Conservation (phyloP, 257 asterid genomes). For the Ocimum tenuiflorum region DNA sequence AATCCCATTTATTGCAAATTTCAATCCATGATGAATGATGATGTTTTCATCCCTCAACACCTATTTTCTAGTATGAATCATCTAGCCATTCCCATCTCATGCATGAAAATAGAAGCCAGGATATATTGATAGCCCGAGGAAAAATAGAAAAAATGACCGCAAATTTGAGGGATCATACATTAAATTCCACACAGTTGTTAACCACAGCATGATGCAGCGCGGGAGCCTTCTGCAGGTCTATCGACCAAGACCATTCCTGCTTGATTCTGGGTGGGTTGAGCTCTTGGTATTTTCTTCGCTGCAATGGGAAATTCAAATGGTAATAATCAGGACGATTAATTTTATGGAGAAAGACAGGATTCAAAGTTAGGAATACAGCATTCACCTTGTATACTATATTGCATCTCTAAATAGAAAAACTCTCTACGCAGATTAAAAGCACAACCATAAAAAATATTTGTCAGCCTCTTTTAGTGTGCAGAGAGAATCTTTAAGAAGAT, state of each 20-base stretch:
- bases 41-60: no score
- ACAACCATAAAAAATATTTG: neutral
- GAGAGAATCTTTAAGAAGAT: neutral
- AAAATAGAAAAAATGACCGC: neutral
- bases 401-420: no score
- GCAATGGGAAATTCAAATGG: constrained; percentile 13
- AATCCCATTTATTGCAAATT: no score
- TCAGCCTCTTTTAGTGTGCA: neutral
- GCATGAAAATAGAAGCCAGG: neutral
- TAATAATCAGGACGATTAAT: neutral
- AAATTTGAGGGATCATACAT: constrained; percentile 16
- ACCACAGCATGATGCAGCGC: constrained; percentile 53
- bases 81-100: neutral
- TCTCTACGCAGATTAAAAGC: neutral
- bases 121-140: neutral
- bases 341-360: neutral
- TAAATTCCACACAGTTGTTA: constrained; percentile 9
- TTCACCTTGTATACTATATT: neutral
- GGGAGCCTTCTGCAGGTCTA: constrained; percentile 60
- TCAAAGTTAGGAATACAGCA: neutral
- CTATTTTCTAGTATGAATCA: no score
- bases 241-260: constrained; percentile 75
- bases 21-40: no score
- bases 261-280: constrained; percentile 61
- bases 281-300: constrained; percentile 71